Percentiles rank a stretch among this genome's conserved stretches.
These are phyloP conservation scores for Bolboschoenus planiculmis DNA, from an alignment of 176 grass and related monocot genomes.

Conservation along the genomic window DNA sequence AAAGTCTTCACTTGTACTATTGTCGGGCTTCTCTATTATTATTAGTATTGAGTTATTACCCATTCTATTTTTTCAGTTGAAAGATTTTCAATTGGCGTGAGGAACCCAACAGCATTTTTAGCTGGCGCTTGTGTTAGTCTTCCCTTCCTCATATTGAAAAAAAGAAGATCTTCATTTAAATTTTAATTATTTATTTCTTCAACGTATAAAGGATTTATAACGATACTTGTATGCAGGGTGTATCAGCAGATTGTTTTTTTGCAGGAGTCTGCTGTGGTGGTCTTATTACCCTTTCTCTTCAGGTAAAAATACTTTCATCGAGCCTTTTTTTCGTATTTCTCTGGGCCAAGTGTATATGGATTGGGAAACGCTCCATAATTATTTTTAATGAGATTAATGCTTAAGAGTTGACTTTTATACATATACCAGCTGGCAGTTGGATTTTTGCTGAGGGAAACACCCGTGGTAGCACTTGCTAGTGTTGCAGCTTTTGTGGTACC, in stretches of 20 bases:
- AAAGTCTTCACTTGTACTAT: conserved; percentile 7
- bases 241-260: conserved; percentile 70
- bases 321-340: not conserved
- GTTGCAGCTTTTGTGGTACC: conserved; percentile 80
- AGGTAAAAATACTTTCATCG: conserved; percentile 36
- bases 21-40: not conserved
- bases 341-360: not conserved
- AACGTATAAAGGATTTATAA: conserved; percentile 21
- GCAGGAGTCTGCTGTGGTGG: conserved; percentile 77
- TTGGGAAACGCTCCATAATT: not conserved
- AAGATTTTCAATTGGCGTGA: conserved; percentile 63
- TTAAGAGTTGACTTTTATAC: not conserved
- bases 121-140: conserved; percentile 65
- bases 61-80: conserved; percentile 45
- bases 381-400: not conserved
- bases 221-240: conserved; percentile 45
- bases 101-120: conserved; percentile 81
- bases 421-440: conserved; percentile 50
- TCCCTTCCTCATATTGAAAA: conserved; percentile 12
- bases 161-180: not conserved
- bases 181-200: conserved; percentile 10
- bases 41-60: conserved; percentile 6
- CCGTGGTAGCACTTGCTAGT: conserved; percentile 63
- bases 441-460: conserved; percentile 58
- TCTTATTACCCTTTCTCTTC: conserved; percentile 77